Evolutionary conservation across 371 early-diverging fungal genomes (phyloP).

Genomic region (Cokeromyces recurvatus): DNA sequence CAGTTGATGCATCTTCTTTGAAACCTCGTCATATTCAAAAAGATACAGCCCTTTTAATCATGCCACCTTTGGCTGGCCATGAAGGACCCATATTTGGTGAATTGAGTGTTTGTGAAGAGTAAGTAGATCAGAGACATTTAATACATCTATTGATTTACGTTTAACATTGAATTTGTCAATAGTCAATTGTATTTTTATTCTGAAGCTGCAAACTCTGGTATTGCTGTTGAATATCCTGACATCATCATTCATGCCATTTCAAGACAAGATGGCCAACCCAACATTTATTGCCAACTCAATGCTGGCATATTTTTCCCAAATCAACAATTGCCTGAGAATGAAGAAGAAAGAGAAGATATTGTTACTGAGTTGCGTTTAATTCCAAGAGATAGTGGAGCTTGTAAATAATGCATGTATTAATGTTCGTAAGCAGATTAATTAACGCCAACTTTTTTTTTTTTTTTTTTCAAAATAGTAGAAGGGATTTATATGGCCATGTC

Average conservation of each 20-base stretch:
- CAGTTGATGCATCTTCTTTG: constrained; percentile 27
- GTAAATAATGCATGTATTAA: too few species aligned
- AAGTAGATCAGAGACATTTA: constrained; percentile 4
- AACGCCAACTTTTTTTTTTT: too few species aligned
- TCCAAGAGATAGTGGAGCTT: constrained; percentile 53
- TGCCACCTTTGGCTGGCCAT: constrained; percentile 38
- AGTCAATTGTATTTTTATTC: constrained; percentile 57
- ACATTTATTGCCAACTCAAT: constrained; percentile 77
- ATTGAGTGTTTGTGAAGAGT: constrained; percentile 42
- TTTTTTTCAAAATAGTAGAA: constrained; percentile 52
- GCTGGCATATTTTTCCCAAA: constrained; percentile 35
- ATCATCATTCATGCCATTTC: constrained; percentile 83
- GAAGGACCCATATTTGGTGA: constrained; percentile 27
- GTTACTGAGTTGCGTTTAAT: constrained; percentile 64
- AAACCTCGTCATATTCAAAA: constrained; percentile 32
- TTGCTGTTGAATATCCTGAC: constrained; percentile 68
- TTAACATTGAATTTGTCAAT: neutral
- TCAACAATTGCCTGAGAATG: constrained; percentile 45
- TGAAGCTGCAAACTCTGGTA: constrained; percentile 31
- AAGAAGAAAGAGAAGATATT: constrained; percentile 50
- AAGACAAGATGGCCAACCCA: constrained; percentile 54
- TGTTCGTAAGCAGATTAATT: too few species aligned
- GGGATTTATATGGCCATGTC: constrained; percentile 67
- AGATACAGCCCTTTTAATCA: constrained; percentile 24
- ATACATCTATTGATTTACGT: neutral